phyloP scores from a whole-genome alignment of 257 asterid species.

The Solanum clarkiae region DNA sequence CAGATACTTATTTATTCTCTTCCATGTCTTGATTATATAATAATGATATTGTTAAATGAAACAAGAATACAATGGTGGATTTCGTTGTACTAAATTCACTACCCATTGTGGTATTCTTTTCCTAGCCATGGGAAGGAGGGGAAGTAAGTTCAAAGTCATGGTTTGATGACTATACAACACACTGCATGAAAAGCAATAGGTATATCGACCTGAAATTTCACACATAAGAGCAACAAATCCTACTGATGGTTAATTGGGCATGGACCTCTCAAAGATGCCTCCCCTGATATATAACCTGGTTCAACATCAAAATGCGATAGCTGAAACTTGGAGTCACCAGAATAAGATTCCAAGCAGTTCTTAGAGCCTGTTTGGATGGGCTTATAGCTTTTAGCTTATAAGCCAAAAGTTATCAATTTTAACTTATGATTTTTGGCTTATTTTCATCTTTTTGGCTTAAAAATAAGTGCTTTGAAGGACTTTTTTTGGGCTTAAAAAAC shows the following conservation, averaged over 20 bases:
- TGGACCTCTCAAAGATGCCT: background rate
- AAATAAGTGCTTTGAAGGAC: too few species aligned
- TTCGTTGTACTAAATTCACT: background rate
- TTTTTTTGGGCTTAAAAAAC: too few species aligned
- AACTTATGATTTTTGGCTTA: too few species aligned
- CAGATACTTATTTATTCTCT: background rate
- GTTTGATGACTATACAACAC: background rate
- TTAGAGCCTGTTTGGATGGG: too few species aligned
- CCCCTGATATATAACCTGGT: background rate
- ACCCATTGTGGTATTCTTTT: background rate
- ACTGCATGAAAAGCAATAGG: too few species aligned
- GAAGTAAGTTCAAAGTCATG: background rate
- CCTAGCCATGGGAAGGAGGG: background rate
- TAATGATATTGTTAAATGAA: background rate
- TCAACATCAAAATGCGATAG: background rate
- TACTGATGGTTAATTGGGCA: background rate
- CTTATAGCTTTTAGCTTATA: too few species aligned
- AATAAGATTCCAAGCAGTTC: background rate
- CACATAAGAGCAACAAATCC: background rate
- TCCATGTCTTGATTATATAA: background rate
- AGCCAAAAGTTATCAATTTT: too few species aligned
- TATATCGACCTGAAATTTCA: background rate
- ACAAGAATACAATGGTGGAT: background rate
- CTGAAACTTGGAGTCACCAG: background rate
- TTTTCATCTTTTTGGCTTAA: too few species aligned